Evolutionary conservation across 352 stramenopile genomes (phyloP).

Genomic region (Globisporangium acanthophoron): DNA sequence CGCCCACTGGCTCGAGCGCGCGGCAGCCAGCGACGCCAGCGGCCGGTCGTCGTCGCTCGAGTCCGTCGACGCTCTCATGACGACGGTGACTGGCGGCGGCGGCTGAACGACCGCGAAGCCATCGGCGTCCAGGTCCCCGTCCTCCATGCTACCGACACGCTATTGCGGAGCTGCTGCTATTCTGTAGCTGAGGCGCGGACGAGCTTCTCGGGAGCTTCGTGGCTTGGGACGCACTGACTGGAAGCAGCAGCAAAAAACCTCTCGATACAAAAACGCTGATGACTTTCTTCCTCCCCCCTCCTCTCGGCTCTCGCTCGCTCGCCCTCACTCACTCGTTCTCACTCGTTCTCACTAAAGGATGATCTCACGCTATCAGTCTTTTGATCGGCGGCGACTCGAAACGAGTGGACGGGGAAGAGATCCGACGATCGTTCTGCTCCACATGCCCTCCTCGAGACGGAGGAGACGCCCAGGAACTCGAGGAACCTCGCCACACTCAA

Average conservation of each 20-base stretch:
- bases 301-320: not conserved
- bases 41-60: slow-evolving; percentile 11
- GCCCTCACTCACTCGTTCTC: not conserved
- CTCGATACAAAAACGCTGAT: not conserved
- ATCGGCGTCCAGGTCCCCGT: slow-evolving; percentile 10
- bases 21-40: slow-evolving; percentile 3
- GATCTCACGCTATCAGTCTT: too few relatives aligned
- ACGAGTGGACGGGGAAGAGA: too few relatives aligned
- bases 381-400: too few relatives aligned
- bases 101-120: slow-evolving; percentile 9
- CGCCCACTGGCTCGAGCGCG: not conserved
- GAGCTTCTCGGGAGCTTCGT: not conserved
- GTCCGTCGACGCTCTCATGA: not conserved
- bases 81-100: not conserved
- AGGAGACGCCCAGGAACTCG: too few relatives aligned
- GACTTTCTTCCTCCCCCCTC: not conserved
- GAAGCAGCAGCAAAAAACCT: not conserved
- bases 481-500: too few relatives aligned
- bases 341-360: too few relatives aligned
- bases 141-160: not conserved
- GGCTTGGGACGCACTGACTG: not conserved
- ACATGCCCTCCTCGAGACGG: too few relatives aligned
- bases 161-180: not conserved
- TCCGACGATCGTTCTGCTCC: too few relatives aligned
- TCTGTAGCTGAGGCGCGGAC: too few relatives aligned